Evolutionary conservation across 176 grass and related monocot genomes (phyloP).

Genomic region (Hsuehochloa calcarea): DNA sequence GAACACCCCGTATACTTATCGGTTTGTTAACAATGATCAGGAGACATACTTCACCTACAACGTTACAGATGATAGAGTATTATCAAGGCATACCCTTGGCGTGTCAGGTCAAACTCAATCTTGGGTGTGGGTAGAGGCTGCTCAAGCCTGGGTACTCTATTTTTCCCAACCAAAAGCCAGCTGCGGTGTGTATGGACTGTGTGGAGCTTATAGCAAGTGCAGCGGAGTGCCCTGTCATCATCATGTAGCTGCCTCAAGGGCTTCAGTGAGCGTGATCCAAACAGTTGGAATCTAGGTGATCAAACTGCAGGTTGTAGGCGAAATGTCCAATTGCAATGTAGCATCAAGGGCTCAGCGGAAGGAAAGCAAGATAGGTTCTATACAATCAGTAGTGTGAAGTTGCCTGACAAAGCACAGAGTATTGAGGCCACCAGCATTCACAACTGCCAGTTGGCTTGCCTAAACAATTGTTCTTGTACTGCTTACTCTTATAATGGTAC

Average conservation of each 20-base stretch:
- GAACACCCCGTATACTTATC: neutral
- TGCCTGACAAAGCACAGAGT: neutral
- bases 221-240: neutral
- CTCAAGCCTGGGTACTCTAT: neutral
- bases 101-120: neutral
- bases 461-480: slow-evolving; percentile 35
- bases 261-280: neutral
- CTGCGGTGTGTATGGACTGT: slow-evolving; percentile 17
- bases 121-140: neutral
- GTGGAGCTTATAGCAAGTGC: slow-evolving; percentile 30
- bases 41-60: slow-evolving; percentile 17
- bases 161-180: slow-evolving; percentile 3
- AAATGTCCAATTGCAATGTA: slow-evolving; percentile 8
- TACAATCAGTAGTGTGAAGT: neutral
- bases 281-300: slow-evolving; percentile 6
- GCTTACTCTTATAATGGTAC: slow-evolving; percentile 13
- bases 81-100: neutral
- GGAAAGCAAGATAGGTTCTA: slow-evolving; percentile 15
- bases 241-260: slow-evolving; percentile 34
- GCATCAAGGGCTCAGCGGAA: neutral
- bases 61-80: neutral
- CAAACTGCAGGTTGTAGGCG: slow-evolving; percentile 18
- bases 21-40: neutral
- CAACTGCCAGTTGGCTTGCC: neutral
- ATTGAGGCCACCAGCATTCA: neutral